Percentiles rank a stretch among this genome's conserved stretches.
Conservation (phyloP, 208 protist species). For the Naegleria fowleri region DNA sequence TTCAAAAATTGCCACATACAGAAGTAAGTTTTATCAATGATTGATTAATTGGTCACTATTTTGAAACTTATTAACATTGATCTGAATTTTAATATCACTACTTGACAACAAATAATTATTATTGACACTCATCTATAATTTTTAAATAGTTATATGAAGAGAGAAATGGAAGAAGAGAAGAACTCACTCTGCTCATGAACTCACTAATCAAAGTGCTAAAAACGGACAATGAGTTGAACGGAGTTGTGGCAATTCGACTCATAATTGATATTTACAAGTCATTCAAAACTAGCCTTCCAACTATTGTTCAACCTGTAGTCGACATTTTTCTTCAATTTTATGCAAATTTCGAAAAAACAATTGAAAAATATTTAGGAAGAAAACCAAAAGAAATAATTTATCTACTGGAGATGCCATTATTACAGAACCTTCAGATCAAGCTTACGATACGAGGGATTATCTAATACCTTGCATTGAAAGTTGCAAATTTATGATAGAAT, state of each 20-base stretch:
- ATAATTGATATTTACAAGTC: constrained; percentile 25
- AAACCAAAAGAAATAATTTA: neutral
- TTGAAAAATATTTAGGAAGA: neutral
- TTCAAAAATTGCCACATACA: neutral
- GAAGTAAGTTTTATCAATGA: neutral
- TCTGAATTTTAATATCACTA: neutral
- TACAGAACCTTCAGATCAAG: neutral
- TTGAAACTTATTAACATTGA: neutral
- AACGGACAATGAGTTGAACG: constrained; percentile 22
- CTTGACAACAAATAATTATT: neutral
- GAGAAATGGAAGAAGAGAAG: neutral
- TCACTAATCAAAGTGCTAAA: neutral
- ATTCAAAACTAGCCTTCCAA: neutral
- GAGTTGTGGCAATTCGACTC: neutral
- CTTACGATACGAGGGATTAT: neutral
- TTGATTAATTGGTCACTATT: neutral
- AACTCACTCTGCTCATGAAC: neutral
- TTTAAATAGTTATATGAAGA: neutral
- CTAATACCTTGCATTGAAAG: neutral
- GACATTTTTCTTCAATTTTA: neutral
- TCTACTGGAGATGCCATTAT: neutral
- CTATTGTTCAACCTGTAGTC: constrained; percentile 9
- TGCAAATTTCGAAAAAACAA: neutral
- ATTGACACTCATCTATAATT: no score
- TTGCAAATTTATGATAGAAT: neutral